Evolutionary conservation across 331 rosid genomes (phyloP).

Genomic region (Ulmus americana): DNA sequence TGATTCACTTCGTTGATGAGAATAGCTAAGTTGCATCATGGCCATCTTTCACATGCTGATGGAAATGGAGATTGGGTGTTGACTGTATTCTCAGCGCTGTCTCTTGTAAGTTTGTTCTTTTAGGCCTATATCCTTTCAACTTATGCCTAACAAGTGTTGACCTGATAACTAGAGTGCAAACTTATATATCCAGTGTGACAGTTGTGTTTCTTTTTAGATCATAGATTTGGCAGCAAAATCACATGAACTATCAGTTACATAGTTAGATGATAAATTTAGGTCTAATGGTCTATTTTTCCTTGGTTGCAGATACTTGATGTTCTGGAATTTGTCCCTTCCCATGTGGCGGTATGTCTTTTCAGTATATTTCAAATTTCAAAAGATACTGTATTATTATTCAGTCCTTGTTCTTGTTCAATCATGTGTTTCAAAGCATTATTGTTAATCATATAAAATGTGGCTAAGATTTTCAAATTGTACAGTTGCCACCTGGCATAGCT

Average conservation of each 20-base stretch:
- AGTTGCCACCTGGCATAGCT: background rate
- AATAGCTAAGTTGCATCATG: conserved; percentile 91
- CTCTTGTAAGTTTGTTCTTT: conserved; percentile 58
- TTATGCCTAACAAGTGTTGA: background rate
- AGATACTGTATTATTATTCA: background rate
- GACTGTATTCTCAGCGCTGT: conserved; percentile 71
- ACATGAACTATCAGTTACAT: background rate
- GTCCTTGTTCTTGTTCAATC: background rate
- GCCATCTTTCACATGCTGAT: conserved; percentile 79
- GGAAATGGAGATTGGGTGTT: conserved; percentile 98
- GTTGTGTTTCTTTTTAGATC: background rate
- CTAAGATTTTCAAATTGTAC: background rate
- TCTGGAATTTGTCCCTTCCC: conserved; percentile 80
- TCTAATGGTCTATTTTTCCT: conserved; percentile 1
- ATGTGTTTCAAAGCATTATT: background rate
- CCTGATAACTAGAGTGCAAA: background rate
- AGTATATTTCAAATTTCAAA: background rate
- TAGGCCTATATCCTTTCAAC: background rate
- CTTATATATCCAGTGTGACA: conserved; percentile 1
- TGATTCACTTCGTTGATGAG: conserved; percentile 17
- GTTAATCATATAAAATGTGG: background rate
- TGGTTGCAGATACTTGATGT: conserved; percentile 84
- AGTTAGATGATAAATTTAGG: background rate
- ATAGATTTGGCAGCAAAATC: background rate
- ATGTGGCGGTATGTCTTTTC: conserved; percentile 72